Conservation (phyloP, 1,139 yeast genomes). For the Pneumocystis murina region DNA sequence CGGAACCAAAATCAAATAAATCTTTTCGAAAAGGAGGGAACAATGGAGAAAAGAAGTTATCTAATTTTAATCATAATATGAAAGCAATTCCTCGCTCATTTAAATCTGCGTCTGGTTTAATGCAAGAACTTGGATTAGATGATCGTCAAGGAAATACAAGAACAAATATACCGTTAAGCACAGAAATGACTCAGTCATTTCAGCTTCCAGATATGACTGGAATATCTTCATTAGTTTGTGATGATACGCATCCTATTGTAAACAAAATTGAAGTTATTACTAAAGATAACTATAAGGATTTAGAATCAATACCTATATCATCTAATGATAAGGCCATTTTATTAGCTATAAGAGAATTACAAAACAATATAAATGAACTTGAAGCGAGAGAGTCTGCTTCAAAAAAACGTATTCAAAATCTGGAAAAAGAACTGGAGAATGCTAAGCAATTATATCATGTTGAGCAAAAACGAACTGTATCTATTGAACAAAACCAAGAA, state of each 20-base stretch:
- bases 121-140: constrained; percentile 10
- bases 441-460: constrained; percentile 6
- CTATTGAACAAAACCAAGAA: constrained; percentile 10
- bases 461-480: constrained; percentile 9
- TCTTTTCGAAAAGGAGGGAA: not conserved
- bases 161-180: constrained; percentile 4
- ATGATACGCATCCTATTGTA: constrained; percentile 2
- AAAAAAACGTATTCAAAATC: constrained; percentile 4
- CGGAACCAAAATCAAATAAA: not conserved
- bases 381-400: constrained; percentile 12
- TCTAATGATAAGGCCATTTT: constrained; percentile 16
- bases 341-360: constrained; percentile 14
- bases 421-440: constrained; percentile 8
- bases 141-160: not conserved
- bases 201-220: constrained; percentile 1
- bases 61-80: not conserved
- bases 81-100: constrained; percentile 3
- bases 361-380: constrained; percentile 13
- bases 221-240: not conserved
- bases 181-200: constrained; percentile 6
- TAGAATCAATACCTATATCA: constrained; percentile 14
- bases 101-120: constrained; percentile 8
- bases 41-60: not conserved
- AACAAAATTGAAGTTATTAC: not conserved
- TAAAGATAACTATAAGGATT: not conserved